Percentiles rank a stretch among this genome's conserved stretches.
Evolutionary conservation across 441 rosid genomes (phyloP).

Genomic region (Oxalis stricta): DNA sequence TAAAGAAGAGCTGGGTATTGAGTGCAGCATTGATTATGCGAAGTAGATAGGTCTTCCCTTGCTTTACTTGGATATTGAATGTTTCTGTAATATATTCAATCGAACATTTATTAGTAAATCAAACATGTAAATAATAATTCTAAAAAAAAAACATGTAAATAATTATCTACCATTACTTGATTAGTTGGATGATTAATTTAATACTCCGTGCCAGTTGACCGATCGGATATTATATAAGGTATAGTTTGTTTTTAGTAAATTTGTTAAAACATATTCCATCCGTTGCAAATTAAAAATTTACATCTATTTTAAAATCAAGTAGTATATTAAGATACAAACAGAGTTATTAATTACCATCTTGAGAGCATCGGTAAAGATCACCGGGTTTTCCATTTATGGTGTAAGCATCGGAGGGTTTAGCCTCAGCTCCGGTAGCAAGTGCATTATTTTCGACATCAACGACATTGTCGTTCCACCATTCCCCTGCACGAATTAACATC

Average conservation of each 20-base stretch:
- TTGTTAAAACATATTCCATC: too few relatives aligned
- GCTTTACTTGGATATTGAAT: constrained; percentile 34
- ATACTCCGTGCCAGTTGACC: too few relatives aligned
- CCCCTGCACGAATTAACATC: constrained; percentile 39
- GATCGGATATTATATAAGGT: not conserved
- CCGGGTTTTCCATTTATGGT: constrained; percentile 84
- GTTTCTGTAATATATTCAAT: constrained; percentile 43
- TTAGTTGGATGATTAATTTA: too few relatives aligned
- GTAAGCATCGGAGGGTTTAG: constrained; percentile 58
- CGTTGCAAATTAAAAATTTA: too few relatives aligned
- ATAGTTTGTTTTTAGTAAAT: too few relatives aligned
- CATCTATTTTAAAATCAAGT: too few relatives aligned
- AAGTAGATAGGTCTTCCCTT: constrained; percentile 57
- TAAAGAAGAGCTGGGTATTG: constrained; percentile 66
- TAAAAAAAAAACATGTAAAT: not conserved
- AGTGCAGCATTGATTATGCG: constrained; percentile 91
- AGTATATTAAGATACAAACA: not conserved
- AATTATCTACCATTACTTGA: too few relatives aligned
- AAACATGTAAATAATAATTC: too few relatives aligned
- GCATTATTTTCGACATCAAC: constrained; percentile 40
- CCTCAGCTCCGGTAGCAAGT: constrained; percentile 32
- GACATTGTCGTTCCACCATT: constrained; percentile 82
- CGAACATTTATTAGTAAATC: too few relatives aligned
- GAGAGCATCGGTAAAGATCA: constrained; percentile 70
- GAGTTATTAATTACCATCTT: constrained; percentile 26